These are phyloP conservation scores for Citrus medica DNA, from an alignment of 345 rosid species.

Conservation along the genomic window DNA sequence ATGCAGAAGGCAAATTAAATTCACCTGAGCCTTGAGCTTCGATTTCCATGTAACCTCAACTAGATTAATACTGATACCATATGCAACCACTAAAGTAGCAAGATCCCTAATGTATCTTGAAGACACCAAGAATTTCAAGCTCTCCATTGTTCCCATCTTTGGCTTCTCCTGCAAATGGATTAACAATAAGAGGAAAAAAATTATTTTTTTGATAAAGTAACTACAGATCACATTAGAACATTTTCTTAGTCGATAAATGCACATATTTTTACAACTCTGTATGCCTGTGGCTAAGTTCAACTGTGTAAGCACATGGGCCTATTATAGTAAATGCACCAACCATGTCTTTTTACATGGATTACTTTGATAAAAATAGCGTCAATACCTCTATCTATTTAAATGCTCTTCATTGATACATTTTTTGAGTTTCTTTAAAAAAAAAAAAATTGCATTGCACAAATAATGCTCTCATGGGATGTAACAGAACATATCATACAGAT, in stretches of 20 bases:
- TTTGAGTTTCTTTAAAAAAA: no score
- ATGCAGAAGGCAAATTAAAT: slow-evolving; percentile 1
- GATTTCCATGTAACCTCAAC: slow-evolving; percentile 99
- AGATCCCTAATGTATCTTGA: slow-evolving; percentile 88
- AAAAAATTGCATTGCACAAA: not conserved
- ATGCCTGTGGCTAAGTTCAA: not conserved
- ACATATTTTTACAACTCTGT: not conserved
- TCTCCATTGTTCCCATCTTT: slow-evolving; percentile 94
- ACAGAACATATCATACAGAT: not conserved
- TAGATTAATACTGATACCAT: slow-evolving; percentile 96
- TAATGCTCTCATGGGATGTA: not conserved
- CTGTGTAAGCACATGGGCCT: not conserved
- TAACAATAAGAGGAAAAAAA: not conserved
- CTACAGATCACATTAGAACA: not conserved
- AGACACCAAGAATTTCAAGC: slow-evolving; percentile 92
- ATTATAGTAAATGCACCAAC: not conserved
- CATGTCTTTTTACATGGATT: not conserved
- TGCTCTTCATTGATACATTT: no score
- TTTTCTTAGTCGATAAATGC: not conserved
- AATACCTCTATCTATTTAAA: no score
- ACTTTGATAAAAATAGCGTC: not conserved
- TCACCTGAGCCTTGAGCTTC: slow-evolving; percentile 99
- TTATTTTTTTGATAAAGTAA: not conserved
- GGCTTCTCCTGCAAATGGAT: slow-evolving; percentile 63
- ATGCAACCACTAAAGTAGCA: slow-evolving; percentile 96